Conservation (phyloP, 2,329 filamentous ascomycete species). For the Penicillium sp. region DNA sequence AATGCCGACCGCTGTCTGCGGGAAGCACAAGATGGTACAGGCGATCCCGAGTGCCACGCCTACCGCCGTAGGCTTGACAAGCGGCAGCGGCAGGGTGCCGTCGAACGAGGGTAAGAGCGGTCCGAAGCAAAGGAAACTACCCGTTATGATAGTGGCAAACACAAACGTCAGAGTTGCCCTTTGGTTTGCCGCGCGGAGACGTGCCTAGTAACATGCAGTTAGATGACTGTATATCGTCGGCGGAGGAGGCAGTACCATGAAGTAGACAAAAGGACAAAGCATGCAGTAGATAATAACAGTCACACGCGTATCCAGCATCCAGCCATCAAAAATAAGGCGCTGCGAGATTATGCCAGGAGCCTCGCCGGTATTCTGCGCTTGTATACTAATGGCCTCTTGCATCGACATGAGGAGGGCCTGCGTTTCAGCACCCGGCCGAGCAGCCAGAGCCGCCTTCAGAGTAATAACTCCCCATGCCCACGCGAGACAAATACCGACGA, state of each 20-base stretch:
- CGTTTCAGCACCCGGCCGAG: conserved; percentile 46
- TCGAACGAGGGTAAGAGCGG: conserved; percentile 50
- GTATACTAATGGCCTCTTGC: conserved; percentile 31
- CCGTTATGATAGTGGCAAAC: conserved; percentile 54
- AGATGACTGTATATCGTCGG: neutral
- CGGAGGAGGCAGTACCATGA: conserved; percentile 29
- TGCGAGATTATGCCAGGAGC: conserved; percentile 35
- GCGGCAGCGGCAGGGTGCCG: conserved; percentile 42
- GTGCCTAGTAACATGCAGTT: conserved; percentile 33
- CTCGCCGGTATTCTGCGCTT: conserved; percentile 37
- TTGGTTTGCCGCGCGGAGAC: conserved; percentile 51
- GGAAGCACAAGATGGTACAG: conserved; percentile 55
- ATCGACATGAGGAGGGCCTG: conserved; percentile 41
- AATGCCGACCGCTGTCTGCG: conserved; percentile 54
- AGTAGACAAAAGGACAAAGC: conserved; percentile 52
- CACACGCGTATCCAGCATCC: conserved; percentile 55
- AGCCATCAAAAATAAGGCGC: conserved; percentile 49
- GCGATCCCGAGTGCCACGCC: conserved; percentile 52
- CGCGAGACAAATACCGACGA: conserved; percentile 53
- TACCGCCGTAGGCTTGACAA: conserved; percentile 54
- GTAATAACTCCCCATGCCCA: conserved; percentile 58
- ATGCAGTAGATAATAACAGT: conserved; percentile 44
- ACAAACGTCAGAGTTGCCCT: conserved; percentile 53
- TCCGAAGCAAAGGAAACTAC: conserved; percentile 52
- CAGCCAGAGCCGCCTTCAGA: conserved; percentile 55